phyloP scores from a whole-genome alignment of 495 filamentous ascomycete genomes.

The Penicillium mononematosum region DNA sequence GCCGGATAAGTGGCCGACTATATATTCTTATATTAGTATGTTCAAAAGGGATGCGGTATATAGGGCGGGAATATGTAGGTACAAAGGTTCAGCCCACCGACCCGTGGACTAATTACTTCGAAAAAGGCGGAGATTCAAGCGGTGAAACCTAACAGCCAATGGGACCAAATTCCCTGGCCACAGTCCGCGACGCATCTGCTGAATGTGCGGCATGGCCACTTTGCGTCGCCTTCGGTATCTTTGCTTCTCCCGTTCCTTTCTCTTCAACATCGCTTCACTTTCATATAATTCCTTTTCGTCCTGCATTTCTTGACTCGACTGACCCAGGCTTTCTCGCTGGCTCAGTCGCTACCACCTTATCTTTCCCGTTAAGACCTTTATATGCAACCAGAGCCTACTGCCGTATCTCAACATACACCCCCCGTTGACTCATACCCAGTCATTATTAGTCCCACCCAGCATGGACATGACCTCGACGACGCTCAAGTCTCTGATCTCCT shows the following conservation, averaged over 20 bases:
- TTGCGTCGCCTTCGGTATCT: slow-evolving; percentile 15
- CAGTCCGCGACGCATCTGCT: not conserved
- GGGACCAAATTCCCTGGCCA: too few relatives aligned
- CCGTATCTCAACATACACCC: slow-evolving; percentile 56
- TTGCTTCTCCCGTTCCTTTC: slow-evolving; percentile 12
- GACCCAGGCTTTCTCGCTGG: slow-evolving; percentile 47
- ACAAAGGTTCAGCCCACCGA: too few relatives aligned
- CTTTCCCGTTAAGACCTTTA: slow-evolving; percentile 56
- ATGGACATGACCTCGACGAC: slow-evolving; percentile 67
- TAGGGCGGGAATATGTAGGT: too few relatives aligned
- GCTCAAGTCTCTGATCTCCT: slow-evolving; percentile 39
- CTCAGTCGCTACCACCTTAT: slow-evolving; percentile 61
- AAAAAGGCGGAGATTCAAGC: too few relatives aligned
- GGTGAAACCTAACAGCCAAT: too few relatives aligned
- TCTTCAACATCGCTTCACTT: slow-evolving; percentile 15
- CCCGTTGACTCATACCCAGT: slow-evolving; percentile 44
- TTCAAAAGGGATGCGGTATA: too few relatives aligned
- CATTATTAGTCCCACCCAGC: slow-evolving; percentile 55
- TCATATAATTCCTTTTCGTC: slow-evolving; percentile 12
- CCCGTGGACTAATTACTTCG: too few relatives aligned
- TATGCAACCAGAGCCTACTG: slow-evolving; percentile 85
- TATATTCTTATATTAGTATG: too few relatives aligned
- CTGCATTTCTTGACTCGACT: slow-evolving; percentile 32
- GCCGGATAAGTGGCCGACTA: too few relatives aligned
- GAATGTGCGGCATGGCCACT: slow-evolving; percentile 22